These are phyloP conservation scores for Ophiocordyceps sinensis DNA, from an alignment of 2,329 filamentous ascomycete genomes.

Conservation along the genomic window DNA sequence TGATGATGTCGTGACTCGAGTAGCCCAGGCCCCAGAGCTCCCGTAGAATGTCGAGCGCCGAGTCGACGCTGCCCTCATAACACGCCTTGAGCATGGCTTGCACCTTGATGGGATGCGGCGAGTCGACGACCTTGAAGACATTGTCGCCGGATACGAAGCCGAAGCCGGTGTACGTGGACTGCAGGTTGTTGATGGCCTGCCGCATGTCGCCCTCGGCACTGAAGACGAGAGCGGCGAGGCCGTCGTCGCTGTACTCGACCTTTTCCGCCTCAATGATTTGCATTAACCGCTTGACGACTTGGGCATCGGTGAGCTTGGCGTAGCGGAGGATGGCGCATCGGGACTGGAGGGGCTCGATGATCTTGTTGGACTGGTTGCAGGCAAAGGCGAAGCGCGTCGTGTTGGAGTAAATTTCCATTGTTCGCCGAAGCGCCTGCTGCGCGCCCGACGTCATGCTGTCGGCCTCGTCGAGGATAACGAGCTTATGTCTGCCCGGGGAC, in stretches of 20 bases:
- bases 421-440: slow-evolving; percentile 84
- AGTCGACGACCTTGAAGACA: slow-evolving; percentile 95
- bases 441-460: slow-evolving; percentile 97
- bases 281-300: slow-evolving; percentile 78
- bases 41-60: slow-evolving; percentile 69
- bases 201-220: slow-evolving; percentile 97
- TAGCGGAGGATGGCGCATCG: slow-evolving; percentile 93
- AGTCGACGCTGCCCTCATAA: slow-evolving; percentile 81
- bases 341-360: slow-evolving; percentile 97
- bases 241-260: slow-evolving; percentile 83
- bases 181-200: slow-evolving; percentile 96
- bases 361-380: slow-evolving; percentile 98
- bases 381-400: slow-evolving; percentile 96
- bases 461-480: slow-evolving; percentile 95
- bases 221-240: slow-evolving; percentile 90
- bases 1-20: slow-evolving; percentile 97
- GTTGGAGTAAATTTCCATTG: slow-evolving; percentile 97
- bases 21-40: slow-evolving; percentile 94
- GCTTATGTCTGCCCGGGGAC: slow-evolving; percentile 78
- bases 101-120: slow-evolving; percentile 93
- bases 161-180: slow-evolving; percentile 85
- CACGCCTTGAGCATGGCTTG: slow-evolving; percentile 98
- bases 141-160: slow-evolving; percentile 96
- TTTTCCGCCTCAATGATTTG: slow-evolving; percentile 90
- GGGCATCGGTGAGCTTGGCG: slow-evolving; percentile 77